These are phyloP conservation scores for Salix purpurea DNA, from an alignment of 345 rosid genomes.

Conservation along the genomic window DNA sequence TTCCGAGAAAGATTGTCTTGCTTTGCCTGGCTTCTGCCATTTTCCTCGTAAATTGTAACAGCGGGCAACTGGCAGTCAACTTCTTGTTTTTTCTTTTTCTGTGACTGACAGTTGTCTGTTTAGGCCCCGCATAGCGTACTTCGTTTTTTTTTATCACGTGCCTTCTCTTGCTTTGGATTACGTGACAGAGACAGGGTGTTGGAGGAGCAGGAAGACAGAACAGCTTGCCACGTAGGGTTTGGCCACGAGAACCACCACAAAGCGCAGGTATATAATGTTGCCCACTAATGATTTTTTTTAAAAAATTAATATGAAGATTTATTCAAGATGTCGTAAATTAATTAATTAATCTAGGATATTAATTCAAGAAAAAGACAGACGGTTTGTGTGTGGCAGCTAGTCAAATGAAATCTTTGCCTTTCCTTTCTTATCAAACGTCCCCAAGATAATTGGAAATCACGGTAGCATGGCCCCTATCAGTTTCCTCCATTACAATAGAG, in stretches of 20 bases:
- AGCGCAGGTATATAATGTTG: too few species aligned
- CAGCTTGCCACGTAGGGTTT: background rate
- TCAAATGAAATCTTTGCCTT: constrained; percentile 11
- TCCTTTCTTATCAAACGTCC: constrained; percentile 20
- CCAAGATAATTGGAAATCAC: constrained; percentile 40
- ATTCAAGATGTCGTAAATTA: background rate
- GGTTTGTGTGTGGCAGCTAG: background rate
- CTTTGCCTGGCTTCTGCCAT: background rate
- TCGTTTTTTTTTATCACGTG: background rate
- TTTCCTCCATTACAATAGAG: background rate
- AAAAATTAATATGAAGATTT: too few species aligned
- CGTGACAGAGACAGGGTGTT: too few species aligned
- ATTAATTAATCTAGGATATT: background rate
- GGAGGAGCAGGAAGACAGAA: background rate
- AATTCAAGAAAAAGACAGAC: background rate
- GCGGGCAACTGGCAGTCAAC: background rate
- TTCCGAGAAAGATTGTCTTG: too few species aligned
- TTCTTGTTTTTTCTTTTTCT: background rate
- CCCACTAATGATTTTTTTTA: too few species aligned
- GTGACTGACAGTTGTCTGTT: constrained; percentile 12
- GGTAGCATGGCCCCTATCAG: constrained; percentile 1
- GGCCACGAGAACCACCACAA: too few species aligned
- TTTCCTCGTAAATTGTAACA: background rate
- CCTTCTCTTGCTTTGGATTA: background rate
- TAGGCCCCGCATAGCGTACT: constrained; percentile 2